Percentiles rank a stretch among this genome's conserved stretches.
Conservation (phyloP, 179 eudicot species). For the Vitellaria paradoxa region DNA sequence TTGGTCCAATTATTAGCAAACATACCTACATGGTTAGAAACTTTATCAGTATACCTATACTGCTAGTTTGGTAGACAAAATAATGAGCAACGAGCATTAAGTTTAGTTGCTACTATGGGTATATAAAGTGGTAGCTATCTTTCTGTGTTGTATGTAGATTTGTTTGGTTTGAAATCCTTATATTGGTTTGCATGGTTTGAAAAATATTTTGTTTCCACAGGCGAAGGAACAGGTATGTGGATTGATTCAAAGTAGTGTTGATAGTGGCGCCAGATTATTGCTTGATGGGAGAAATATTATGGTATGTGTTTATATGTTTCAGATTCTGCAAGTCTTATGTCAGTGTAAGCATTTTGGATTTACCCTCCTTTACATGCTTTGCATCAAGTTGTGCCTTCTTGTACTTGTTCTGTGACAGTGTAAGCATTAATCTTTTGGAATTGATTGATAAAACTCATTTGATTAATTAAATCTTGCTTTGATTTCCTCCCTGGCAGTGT, state of each 20-base stretch:
- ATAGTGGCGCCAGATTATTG: constrained; percentile 76
- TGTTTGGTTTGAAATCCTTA: background rate
- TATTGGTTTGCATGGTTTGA: background rate
- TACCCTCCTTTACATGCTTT: background rate
- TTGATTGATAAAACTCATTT: background rate
- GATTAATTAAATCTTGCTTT: background rate
- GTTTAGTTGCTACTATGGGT: background rate
- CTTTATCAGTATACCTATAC: background rate
- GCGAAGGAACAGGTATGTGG: constrained; percentile 80
- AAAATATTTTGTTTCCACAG: constrained; percentile 32
- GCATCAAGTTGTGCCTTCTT: too few species aligned
- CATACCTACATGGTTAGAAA: constrained; percentile 24
- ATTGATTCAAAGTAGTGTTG: constrained; percentile 85
- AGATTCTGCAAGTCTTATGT: background rate
- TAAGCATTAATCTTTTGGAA: background rate
- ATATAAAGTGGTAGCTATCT: background rate
- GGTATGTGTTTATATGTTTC: constrained; percentile 31
- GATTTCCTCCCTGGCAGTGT: background rate
- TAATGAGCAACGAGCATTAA: background rate
- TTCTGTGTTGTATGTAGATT: background rate
- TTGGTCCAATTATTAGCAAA: constrained; percentile 97
- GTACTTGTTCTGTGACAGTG: too few species aligned
- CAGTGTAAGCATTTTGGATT: too few species aligned
- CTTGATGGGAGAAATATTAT: constrained; percentile 80
- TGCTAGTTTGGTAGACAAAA: constrained; percentile 2